Conservation (phyloP, 441 rosid species). For the Mallotus repandus region DNA sequence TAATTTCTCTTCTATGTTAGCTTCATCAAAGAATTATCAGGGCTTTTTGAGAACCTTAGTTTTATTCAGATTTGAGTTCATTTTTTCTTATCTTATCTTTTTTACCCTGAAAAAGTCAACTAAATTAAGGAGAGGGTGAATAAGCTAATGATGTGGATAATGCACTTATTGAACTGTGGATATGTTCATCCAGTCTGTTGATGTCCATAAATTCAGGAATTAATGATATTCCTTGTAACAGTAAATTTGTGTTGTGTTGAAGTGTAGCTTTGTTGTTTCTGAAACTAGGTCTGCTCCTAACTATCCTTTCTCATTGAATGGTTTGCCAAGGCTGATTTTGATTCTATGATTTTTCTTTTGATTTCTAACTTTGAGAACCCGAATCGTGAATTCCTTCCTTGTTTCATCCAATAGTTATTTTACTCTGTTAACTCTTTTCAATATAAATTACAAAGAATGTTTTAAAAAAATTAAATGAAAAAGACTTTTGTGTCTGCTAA, state of each 20-base stretch:
- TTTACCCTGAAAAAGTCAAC: neutral
- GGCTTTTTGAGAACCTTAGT: neutral
- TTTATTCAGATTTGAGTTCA: neutral
- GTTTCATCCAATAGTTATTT: neutral
- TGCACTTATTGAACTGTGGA: neutral
- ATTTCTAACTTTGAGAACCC: neutral
- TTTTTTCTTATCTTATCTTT: neutral
- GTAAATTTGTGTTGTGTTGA: neutral
- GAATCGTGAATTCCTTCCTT: neutral
- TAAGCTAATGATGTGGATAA: neutral
- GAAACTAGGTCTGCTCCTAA: neutral
- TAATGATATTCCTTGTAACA: neutral
- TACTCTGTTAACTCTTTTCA: neutral
- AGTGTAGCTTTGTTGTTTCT: neutral
- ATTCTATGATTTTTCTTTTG: neutral
- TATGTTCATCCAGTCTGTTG: neutral
- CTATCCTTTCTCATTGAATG: neutral
- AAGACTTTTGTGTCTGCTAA: no score
- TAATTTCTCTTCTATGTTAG: neutral
- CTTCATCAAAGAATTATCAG: no score
- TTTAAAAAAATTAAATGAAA: neutral
- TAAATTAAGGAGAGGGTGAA: neutral
- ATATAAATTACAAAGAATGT: neutral
- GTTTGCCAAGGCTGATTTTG: neutral
- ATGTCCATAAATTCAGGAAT: neutral